These are phyloP conservation scores for Entophlyctis luteolus DNA, from an alignment of 192 early-diverging fungal genomes.

Conservation along the genomic window DNA sequence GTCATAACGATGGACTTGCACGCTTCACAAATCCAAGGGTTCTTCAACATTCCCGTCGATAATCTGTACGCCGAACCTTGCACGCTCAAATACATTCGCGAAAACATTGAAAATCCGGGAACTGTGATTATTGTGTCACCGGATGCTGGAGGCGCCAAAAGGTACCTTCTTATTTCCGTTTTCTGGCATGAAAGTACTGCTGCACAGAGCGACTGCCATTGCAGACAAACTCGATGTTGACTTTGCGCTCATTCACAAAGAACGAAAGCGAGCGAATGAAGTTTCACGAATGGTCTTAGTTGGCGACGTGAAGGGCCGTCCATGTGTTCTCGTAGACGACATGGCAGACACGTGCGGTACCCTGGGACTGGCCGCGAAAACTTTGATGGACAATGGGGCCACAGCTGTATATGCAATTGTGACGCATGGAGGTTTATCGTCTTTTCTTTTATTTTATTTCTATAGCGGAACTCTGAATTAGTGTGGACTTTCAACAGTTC, in stretches of 20 bases:
- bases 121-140: slow-evolving; percentile 89
- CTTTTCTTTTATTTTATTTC: slow-evolving; percentile 27
- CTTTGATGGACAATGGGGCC: slow-evolving; percentile 86
- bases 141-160: slow-evolving; percentile 97
- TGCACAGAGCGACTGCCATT: slow-evolving; percentile 79
- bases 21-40: slow-evolving; percentile 93
- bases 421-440: slow-evolving; percentile 84
- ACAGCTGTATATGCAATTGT: slow-evolving; percentile 87
- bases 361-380: slow-evolving; percentile 82
- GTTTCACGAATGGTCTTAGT: slow-evolving; percentile 83
- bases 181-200: no score
- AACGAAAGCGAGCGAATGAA: slow-evolving; percentile 75
- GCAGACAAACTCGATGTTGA: slow-evolving; percentile 89
- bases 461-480: background rate
- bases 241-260: slow-evolving; percentile 98
- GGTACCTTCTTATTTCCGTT: slow-evolving; percentile 52
- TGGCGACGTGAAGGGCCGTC: slow-evolving; percentile 87
- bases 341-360: slow-evolving; percentile 98
- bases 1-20: slow-evolving; percentile 99
- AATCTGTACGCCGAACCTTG: slow-evolving; percentile 94
- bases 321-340: slow-evolving; percentile 94
- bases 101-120: slow-evolving; percentile 77
- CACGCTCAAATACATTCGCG: slow-evolving; percentile 82
- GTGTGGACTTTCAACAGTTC: slow-evolving; percentile 11
- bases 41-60: slow-evolving; percentile 96